Base-by-base conservation (phyloP, 805 yeast species). In the Suhomyces faveliae region DNA sequence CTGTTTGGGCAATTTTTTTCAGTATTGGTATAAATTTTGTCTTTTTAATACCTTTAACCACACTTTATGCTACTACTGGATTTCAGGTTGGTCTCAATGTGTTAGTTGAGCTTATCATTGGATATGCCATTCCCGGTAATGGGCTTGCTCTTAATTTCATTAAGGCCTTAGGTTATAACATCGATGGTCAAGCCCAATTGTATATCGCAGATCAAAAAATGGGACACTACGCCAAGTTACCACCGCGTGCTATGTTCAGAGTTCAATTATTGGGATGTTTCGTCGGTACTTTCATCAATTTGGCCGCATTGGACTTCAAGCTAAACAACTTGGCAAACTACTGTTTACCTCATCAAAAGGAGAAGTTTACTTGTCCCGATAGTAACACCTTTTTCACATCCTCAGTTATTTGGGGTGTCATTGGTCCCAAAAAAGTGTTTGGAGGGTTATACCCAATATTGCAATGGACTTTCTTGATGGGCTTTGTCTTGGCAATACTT, bases 151-250 rank as follows among this genome's bases (percentile, higher is more conserved):
- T 66, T 53, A 61, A 55, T 74, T 73, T 79, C 54, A 74, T 82
- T 67, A 83, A 82, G 63, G 77, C 84, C 8, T 76, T 74, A 54
- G 85, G 86, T 23, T 79, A 74, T 59, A 77, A 77, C 53, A 73
- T 81, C 27, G 78, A 77, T 65, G 75, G 76, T 43, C 85, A 81
- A 56, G 85, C 86, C 1, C 70, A 79, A 35, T 67, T 72, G 45
- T 81, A 74, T 59, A 68, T 79, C 29, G 68, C 73, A 7, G 85
- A 81, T 55, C 77, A 80, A 73, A 84, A 84, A 56, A 60, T 80
- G 59, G 87, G 80, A 1, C 88, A 84, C 51, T 85, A 85, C 58
- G 63, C 82, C 58, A 82, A 82, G 55, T 66, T 85, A 15, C 81
- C 86, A 0, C 89, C 89, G 2, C 70, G 82, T 49, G 52, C 63